Evolutionary conservation across 345 rosid species (phyloP), one percentile per base, ranked within the genome.

Genomic region (Psidium guajava): DNA sequence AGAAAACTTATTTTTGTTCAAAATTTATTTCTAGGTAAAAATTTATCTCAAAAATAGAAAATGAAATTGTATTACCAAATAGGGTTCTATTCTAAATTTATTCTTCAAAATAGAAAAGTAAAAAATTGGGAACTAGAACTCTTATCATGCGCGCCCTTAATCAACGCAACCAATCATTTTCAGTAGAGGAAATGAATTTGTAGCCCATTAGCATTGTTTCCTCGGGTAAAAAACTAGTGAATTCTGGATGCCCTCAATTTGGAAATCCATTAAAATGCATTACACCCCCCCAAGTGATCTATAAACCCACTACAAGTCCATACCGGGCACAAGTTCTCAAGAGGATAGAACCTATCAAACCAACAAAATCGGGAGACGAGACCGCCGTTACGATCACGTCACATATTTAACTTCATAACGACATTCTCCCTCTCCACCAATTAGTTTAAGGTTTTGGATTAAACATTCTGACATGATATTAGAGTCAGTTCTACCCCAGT

Each of bases 401-500:
- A 0, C 0, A 69, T 69, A 28, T 64, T 64, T 11, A 69, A 69
- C 8, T 69, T 36, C 25, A 32, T 20, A 69, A 16, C 1, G 24
- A 18, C 25, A 32, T 1, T 69, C 3, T 36, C 1, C 36, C 40
- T 1, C 24, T 18, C 12, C 24, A 69, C 11, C 3, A 8, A 36
- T 32, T 69, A 32, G 0, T 1, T 53, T 18, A 36, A 61, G 40
- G 0, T 61, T 61, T 61, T 61, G 0, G 11, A 2, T 28, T 28
- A 0, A 14, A 6, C 11, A 28, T 61, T 61, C 2, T 28, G 14
- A 61, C 2, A 28, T 27, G 5, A 27, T 61, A 7, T 18, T 9
- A 14, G 15, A 28, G 21, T 10, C 0, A 27, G 0, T 6, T 61
- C 0, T 12, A 0, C 11, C 40, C 7, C 21, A 28, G 2, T 28